Percentiles rank a stretch among this genome's conserved stretches.
These are phyloP conservation scores for Colletotrichum lupini DNA, from an alignment of 2,329 filamentous ascomycete species.

Conservation along the genomic window DNA sequence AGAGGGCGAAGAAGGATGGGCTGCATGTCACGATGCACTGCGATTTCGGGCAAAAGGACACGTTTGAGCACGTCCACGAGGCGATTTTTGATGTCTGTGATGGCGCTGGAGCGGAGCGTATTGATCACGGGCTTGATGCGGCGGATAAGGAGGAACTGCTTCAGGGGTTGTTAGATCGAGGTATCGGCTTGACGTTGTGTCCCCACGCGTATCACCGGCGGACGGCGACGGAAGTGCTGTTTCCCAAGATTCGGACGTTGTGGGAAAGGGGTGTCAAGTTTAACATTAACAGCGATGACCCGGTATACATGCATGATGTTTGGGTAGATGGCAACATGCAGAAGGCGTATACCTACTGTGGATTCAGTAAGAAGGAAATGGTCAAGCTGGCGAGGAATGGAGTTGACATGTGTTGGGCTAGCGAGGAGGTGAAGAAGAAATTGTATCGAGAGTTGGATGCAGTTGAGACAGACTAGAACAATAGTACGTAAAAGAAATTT, in stretches of 20 bases:
- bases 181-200: conserved; percentile 76
- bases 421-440: conserved; percentile 47
- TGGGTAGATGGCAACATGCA: conserved; percentile 61
- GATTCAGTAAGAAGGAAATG: conserved; percentile 54
- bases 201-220: conserved; percentile 62
- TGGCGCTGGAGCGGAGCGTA: conserved; percentile 65
- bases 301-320: conserved; percentile 69
- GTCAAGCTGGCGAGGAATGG: conserved; percentile 52
- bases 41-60: conserved; percentile 62
- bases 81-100: conserved; percentile 45
- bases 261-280: conserved; percentile 73
- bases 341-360: conserved; percentile 53
- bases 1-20: conserved; percentile 50
- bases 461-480: conserved; percentile 16
- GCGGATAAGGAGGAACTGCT: conserved; percentile 71
- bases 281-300: conserved; percentile 80
- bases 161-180: conserved; percentile 64
- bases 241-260: conserved; percentile 66
- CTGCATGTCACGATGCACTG: conserved; percentile 61
- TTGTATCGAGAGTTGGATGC: conserved; percentile 41
- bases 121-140: conserved; percentile 80
- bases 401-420: conserved; percentile 60
- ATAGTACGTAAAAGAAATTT: no score
- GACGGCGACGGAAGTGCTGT: conserved; percentile 53
- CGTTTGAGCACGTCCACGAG: conserved; percentile 54